These are phyloP conservation scores for Phytophthora agathidicida DNA, from an alignment of 352 stramenopile genomes.

Conservation along the genomic window DNA sequence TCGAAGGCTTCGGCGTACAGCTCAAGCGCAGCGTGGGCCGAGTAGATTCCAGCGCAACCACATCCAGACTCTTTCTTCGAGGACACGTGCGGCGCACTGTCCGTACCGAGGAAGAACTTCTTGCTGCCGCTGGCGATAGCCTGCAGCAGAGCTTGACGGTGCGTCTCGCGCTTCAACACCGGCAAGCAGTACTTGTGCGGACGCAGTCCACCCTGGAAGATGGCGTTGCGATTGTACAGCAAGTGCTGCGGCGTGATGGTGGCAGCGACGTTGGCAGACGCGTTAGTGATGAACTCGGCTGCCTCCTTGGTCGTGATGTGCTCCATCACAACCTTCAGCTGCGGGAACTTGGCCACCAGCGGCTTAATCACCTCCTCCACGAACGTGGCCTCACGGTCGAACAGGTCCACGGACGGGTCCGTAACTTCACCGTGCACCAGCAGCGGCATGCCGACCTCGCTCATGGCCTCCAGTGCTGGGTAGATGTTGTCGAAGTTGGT, in stretches of 20 bases:
- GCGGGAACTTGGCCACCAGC: slow-evolving; percentile 92
- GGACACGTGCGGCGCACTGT: slow-evolving; percentile 96
- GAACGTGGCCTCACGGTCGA: slow-evolving; percentile 97
- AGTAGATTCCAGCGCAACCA: slow-evolving; percentile 97
- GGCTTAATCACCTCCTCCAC: slow-evolving; percentile 96
- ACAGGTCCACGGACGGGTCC: slow-evolving; percentile 95
- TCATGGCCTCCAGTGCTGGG: slow-evolving; percentile 82
- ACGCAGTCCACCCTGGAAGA: slow-evolving; percentile 94
- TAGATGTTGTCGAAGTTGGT: slow-evolving; percentile 96
- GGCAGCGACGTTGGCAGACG: slow-evolving; percentile 92
- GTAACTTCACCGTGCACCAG: slow-evolving; percentile 98
- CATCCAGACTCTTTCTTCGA: slow-evolving; percentile 92
- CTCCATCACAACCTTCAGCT: slow-evolving; percentile 99
- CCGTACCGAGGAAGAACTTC: slow-evolving; percentile 99
- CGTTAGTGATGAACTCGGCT: slow-evolving; percentile 93
- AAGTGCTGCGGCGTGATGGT: slow-evolving; percentile 99
- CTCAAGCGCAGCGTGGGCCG: slow-evolving; percentile 95
- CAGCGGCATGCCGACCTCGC: slow-evolving; percentile 91
- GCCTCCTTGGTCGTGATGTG: slow-evolving; percentile 98
- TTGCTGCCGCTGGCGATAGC: slow-evolving; percentile 91
- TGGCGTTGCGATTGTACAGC: slow-evolving; percentile 98
- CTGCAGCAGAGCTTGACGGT: slow-evolving; percentile 90
- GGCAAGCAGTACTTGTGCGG: slow-evolving; percentile 99
- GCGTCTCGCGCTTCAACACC: slow-evolving; percentile 97
- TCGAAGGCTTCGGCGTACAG: slow-evolving; percentile 99